Conservation (phyloP, 371 early-diverging fungal species). For the Circinella umbellata region DNA sequence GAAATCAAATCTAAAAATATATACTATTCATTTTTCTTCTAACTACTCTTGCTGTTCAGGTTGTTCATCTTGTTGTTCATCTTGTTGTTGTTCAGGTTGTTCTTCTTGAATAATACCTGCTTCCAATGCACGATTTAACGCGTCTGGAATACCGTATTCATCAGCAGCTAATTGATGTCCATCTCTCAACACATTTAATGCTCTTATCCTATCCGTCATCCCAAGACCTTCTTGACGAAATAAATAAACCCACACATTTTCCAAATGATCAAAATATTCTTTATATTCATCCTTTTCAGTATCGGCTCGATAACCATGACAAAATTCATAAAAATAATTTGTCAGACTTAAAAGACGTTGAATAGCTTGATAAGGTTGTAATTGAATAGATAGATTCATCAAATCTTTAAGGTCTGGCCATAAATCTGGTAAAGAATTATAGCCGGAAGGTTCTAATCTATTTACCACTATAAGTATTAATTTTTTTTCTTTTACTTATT, state of each 20-base stretch:
- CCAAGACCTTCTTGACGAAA: slow-evolving; percentile 17
- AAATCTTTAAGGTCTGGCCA: slow-evolving; percentile 36
- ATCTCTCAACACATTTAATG: slow-evolving; percentile 37
- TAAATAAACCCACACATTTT: slow-evolving; percentile 34
- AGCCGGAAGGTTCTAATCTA: slow-evolving; percentile 25
- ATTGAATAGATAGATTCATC: slow-evolving; percentile 23
- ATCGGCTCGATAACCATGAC: slow-evolving; percentile 34
- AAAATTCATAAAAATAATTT: slow-evolving; percentile 43
- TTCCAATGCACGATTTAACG: slow-evolving; percentile 22
- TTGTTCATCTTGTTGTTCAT: too few species aligned
- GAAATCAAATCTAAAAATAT: too few species aligned
- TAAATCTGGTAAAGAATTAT: slow-evolving; percentile 28
- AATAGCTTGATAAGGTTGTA: slow-evolving; percentile 26
- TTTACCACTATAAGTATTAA: too few species aligned
- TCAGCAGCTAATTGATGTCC: slow-evolving; percentile 34
- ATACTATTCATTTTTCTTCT: too few species aligned
- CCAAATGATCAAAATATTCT: slow-evolving; percentile 38
- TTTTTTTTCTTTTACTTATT: too few species aligned
- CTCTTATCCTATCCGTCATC: slow-evolving; percentile 40
- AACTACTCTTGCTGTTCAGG: too few species aligned
- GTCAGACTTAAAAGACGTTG: slow-evolving; percentile 35
- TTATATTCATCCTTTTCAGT: slow-evolving; percentile 32
- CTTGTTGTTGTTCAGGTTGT: background rate
- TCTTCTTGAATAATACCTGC: slow-evolving; percentile 6
- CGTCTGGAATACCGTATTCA: slow-evolving; percentile 22